Percentiles rank a stretch among this genome's conserved stretches.
These are phyloP conservation scores for Akanthomyces muscarius DNA, from an alignment of 2,329 filamentous ascomycete genomes.

Conservation along the genomic window DNA sequence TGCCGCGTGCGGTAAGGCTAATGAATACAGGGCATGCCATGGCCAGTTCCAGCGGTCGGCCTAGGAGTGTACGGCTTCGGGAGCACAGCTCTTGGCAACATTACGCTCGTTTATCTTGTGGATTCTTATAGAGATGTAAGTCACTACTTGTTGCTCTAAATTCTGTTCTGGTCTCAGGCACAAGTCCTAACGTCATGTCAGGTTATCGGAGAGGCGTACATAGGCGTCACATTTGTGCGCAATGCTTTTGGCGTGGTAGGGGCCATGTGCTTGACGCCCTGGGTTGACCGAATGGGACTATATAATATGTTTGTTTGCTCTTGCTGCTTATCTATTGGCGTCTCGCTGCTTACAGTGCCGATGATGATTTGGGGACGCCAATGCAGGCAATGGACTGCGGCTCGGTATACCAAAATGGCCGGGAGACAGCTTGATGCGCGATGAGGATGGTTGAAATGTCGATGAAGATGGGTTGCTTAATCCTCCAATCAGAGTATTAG, in stretches of 20 bases:
- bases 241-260: neutral
- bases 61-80: too few relatives aligned
- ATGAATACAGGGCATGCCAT: neutral
- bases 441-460: too few relatives aligned
- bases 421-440: too few relatives aligned
- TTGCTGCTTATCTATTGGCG: too few relatives aligned
- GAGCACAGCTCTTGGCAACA: constrained; percentile 27
- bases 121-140: constrained; percentile 35
- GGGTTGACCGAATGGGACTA: constrained; percentile 1
- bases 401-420: too few relatives aligned
- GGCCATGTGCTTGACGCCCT: neutral
- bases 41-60: neutral
- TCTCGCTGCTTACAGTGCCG: too few relatives aligned
- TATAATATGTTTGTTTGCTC: too few relatives aligned
- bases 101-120: constrained; percentile 36
- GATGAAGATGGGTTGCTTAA: too few relatives aligned
- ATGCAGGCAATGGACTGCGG: too few relatives aligned
- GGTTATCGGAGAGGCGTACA: neutral
- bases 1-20: neutral
- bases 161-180: neutral
- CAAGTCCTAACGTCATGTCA: neutral
- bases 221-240: neutral
- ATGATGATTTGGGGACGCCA: too few relatives aligned
- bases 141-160: neutral
- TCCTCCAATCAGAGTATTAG: too few relatives aligned